phyloP scores from a whole-genome alignment of 768 basidiomycete genomes.

The Boletus coccyginus region DNA sequence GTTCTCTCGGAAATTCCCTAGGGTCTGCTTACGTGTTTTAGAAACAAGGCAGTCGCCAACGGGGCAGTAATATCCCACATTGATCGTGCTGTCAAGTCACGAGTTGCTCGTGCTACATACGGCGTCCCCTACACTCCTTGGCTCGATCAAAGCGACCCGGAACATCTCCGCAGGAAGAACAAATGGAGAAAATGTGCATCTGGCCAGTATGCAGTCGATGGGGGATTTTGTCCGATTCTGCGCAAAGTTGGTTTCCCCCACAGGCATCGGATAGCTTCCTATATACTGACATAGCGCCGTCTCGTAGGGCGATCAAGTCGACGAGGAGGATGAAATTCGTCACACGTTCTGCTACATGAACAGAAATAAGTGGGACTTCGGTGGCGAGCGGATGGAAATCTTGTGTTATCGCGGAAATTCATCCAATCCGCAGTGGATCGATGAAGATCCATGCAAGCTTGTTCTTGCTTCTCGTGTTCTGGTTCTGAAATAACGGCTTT shows the following conservation, averaged over 20 bases:
- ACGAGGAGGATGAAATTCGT: conserved; percentile 1
- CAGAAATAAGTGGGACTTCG: neutral
- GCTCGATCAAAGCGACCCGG: neutral
- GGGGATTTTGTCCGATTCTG: neutral
- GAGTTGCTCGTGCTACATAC: conserved; percentile 7
- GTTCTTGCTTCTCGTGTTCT: neutral
- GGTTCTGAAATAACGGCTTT: neutral
- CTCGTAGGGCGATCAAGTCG: conserved; percentile 1
- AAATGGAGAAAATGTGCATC: neutral
- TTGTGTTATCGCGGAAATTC: neutral
- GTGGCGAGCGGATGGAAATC: neutral
- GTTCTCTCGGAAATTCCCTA: neutral
- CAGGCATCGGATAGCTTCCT: neutral
- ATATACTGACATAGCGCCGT: neutral
- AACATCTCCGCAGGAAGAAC: neutral
- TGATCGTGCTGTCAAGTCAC: neutral
- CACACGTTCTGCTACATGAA: neutral
- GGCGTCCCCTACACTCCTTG: neutral
- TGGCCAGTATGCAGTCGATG: neutral
- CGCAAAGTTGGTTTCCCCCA: neutral
- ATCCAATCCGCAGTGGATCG: conserved; percentile 1
- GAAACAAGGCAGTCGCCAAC: conserved; percentile 8
- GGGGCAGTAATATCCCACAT: conserved; percentile 7
- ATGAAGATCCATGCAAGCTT: conserved; percentile 5
- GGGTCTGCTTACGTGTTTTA: neutral